Evolutionary conservation across 352 stramenopile species (phyloP).

Genomic region (Nannochloropsis limnetica): DNA sequence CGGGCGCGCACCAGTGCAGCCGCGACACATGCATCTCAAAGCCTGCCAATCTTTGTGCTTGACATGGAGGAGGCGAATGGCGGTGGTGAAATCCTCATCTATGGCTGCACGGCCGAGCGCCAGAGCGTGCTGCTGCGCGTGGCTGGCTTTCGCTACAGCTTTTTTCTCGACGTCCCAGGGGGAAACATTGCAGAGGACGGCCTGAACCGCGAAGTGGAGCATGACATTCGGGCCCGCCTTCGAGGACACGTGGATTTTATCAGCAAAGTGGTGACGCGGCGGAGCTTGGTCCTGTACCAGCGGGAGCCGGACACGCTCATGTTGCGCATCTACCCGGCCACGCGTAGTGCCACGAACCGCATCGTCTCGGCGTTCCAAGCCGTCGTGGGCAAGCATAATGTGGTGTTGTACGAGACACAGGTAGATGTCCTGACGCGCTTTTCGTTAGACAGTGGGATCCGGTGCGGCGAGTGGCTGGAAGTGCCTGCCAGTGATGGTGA

Average conservation of each 20-base stretch:
- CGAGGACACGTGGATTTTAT: slow-evolving; percentile 8
- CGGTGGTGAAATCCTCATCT: neutral
- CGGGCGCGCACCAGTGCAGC: neutral
- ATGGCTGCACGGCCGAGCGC: slow-evolving; percentile 28
- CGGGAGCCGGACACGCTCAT: neutral
- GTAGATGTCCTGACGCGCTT: neutral
- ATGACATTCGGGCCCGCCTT: neutral
- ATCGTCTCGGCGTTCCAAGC: slow-evolving; percentile 26
- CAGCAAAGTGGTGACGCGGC: neutral
- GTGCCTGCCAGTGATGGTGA: neutral
- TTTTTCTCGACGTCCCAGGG: neutral
- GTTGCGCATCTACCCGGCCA: neutral
- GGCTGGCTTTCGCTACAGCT: slow-evolving; percentile 29
- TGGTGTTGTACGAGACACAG: neutral
- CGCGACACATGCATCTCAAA: neutral
- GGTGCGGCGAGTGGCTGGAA: neutral
- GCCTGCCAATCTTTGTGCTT: neutral
- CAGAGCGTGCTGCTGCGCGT: neutral
- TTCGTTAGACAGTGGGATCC: slow-evolving; percentile 4
- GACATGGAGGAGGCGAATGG: slow-evolving; percentile 6
- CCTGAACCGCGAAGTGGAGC: neutral
- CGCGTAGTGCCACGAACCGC: slow-evolving; percentile 1
- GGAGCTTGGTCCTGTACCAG: neutral
- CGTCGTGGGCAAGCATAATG: slow-evolving; percentile 1
- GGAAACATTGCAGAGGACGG: neutral